Base-by-base conservation (phyloP, 2,329 filamentous ascomycete species). In the Talaromyces rugulosus region DNA sequence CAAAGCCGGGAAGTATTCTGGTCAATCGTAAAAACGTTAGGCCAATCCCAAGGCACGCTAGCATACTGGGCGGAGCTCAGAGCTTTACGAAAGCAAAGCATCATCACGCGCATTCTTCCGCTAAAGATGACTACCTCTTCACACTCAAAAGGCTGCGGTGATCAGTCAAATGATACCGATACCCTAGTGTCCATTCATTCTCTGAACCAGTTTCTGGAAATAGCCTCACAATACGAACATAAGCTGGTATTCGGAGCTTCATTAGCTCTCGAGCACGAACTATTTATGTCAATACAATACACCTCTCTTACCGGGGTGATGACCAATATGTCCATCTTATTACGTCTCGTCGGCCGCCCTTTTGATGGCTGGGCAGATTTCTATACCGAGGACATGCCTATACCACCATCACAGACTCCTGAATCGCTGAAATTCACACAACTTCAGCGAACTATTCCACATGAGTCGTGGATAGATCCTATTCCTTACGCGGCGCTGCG, bases 401-500 rank as follows among this genome's bases (percentile, higher is more conserved):
- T 23, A 23, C 47, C 55, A 34, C 34, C 60, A 11, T 33, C 57
- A 14, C 16, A 58, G 12, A 57, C 47, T 8, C 60, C 55, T 18
- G 33, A 44, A 8, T 58, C 33, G 12, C 33, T 61, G 14, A 33
- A 58, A 36, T 61, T 54, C 27, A 63, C 62, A 31, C 27, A 54
- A 12, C 23, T 58, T 8, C 58, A 63, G 30, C 36, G 47, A 11
- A 55, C 59, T 27, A 55, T 57, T n/a, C 16, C 59, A 12, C 59
- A 63, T 14, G 58, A 61, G 14, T 31, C 62, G 4, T 63, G 62
- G 59, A 55, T 63, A 54, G 59, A 63, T 34, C 18, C 47, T 12
- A 44, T 63, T 33, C 59, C 59, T 18, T 57, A 36, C 27, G 34
- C 47, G 12, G 23, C 23, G 3, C 36, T 63, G 42, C 55, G 59